Evolutionary conservation across 1,139 yeast species (phyloP).

Genomic region (Taphrina deformans): DNA sequence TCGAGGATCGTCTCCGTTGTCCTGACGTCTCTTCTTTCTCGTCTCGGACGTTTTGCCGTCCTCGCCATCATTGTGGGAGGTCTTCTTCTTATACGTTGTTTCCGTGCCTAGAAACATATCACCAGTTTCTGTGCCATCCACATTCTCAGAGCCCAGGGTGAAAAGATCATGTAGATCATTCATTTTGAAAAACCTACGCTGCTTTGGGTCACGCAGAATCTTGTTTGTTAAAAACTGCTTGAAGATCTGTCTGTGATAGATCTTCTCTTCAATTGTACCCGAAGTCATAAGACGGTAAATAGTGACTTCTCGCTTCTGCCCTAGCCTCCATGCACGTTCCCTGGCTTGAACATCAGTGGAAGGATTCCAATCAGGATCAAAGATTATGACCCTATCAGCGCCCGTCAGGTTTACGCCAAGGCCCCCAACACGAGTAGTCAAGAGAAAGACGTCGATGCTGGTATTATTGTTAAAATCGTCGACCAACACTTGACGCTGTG

Average conservation of each 20-base stretch:
- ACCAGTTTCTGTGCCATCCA: conserved; percentile 63
- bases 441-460: conserved; percentile 62
- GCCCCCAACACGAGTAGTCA: conserved; percentile 95
- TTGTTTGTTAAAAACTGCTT: conserved; percentile 92
- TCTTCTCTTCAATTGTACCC: conserved; percentile 94
- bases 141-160: conserved; percentile 72
- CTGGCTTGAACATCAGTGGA: conserved; percentile 96
- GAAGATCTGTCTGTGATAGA: conserved; percentile 93
- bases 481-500: conserved; percentile 71
- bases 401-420: conserved; percentile 92
- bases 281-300: conserved; percentile 90
- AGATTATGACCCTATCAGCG: conserved; percentile 90
- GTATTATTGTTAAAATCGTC: conserved; percentile 71
- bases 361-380: conserved; percentile 98
- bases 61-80: conserved; percentile 33
- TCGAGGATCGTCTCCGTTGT: neutral
- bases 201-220: conserved; percentile 92
- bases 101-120: conserved; percentile 62
- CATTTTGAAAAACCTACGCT: conserved; percentile 85
- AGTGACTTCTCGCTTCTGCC: conserved; percentile 90
- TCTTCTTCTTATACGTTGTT: conserved; percentile 43
- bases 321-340: conserved; percentile 95
- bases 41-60: conserved; percentile 42
- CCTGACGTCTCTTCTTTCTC: conserved; percentile 51
- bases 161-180: conserved; percentile 89